Conservation (phyloP, 441 rosid species). For the Mallotus repandus region DNA sequence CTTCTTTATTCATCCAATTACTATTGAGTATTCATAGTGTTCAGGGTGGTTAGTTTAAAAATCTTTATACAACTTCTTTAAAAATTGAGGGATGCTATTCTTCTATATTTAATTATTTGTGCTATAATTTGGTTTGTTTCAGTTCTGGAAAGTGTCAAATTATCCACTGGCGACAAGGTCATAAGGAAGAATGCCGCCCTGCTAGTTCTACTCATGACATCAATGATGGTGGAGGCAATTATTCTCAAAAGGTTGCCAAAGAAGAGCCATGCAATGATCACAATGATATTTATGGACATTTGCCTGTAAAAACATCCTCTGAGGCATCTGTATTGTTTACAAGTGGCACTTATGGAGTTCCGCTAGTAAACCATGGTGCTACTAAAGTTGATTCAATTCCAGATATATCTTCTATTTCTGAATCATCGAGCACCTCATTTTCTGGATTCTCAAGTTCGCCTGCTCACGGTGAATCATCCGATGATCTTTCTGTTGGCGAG, state of each 20-base stretch:
- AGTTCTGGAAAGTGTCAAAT: constrained; percentile 95
- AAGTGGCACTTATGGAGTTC: constrained; percentile 34
- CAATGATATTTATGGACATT: constrained; percentile 29
- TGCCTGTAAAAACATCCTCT: constrained; percentile 31
- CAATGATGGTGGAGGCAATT: constrained; percentile 40
- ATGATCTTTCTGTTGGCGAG: constrained; percentile 64
- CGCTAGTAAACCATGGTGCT: constrained; percentile 30
- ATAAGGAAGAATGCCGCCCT: constrained; percentile 82
- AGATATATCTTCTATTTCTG: constrained; percentile 46
- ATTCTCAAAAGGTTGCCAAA: constrained; percentile 31
- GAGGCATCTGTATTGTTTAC: constrained; percentile 33
- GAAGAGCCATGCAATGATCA: constrained; percentile 24
- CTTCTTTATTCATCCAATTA: background rate
- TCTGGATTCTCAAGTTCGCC: constrained; percentile 69
- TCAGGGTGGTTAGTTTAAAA: background rate
- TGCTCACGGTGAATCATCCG: constrained; percentile 54
- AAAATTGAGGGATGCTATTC: too few species aligned
- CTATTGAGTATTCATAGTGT: background rate
- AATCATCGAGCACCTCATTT: constrained; percentile 56
- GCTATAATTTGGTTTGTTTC: constrained; percentile 23
- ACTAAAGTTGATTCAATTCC: constrained; percentile 40
- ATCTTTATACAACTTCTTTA: background rate
- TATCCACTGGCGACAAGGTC: constrained; percentile 96
- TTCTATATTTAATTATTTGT: background rate
- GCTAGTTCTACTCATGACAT: constrained; percentile 25